These are phyloP conservation scores for Wickerhamomyces subpelliculosus DNA, from an alignment of 805 yeast species.

Conservation along the genomic window DNA sequence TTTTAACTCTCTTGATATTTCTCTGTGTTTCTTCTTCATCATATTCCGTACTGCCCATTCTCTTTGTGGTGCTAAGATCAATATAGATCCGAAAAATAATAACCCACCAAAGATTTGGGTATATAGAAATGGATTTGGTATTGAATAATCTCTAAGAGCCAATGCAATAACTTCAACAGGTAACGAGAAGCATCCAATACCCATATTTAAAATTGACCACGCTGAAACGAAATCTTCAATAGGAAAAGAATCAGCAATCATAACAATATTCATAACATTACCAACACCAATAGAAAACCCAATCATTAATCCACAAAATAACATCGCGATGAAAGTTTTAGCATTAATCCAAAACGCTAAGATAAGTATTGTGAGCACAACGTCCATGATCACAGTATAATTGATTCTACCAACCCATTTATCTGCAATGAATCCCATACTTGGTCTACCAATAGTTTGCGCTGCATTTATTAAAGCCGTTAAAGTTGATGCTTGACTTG, in stretches of 20 bases:
- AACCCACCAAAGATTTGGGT: conserved; percentile 56
- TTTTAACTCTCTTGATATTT: no score
- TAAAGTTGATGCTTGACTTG: conserved; percentile 36
- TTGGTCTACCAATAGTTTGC: conserved; percentile 43
- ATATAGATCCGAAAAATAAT: conserved; percentile 33
- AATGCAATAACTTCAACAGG: conserved; percentile 54
- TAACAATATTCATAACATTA: conserved; percentile 34
- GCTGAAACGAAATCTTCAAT: conserved; percentile 31
- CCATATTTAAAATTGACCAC: conserved; percentile 31
- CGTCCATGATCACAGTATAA: conserved; percentile 31
- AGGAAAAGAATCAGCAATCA: conserved; percentile 33
- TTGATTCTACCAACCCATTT: conserved; percentile 37
- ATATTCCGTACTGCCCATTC: conserved; percentile 49
- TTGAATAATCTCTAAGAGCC: conserved; percentile 27
- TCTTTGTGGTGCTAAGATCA: conserved; percentile 39
- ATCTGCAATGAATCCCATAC: conserved; percentile 41
- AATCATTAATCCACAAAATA: conserved; percentile 33
- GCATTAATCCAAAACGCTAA: conserved; percentile 43
- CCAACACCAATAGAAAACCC: conserved; percentile 41
- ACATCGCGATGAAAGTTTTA: conserved; percentile 30
- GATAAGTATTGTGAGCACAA: conserved; percentile 27
- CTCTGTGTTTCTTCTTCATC: no score
- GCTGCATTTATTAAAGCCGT: conserved; percentile 42
- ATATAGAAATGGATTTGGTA: conserved; percentile 40
- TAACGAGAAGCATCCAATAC: conserved; percentile 29